Evolutionary conservation across 2,329 filamentous ascomycete genomes (phyloP), one percentile per base, ranked within the genome.

Genomic region (Pseudocercospora musae): DNA sequence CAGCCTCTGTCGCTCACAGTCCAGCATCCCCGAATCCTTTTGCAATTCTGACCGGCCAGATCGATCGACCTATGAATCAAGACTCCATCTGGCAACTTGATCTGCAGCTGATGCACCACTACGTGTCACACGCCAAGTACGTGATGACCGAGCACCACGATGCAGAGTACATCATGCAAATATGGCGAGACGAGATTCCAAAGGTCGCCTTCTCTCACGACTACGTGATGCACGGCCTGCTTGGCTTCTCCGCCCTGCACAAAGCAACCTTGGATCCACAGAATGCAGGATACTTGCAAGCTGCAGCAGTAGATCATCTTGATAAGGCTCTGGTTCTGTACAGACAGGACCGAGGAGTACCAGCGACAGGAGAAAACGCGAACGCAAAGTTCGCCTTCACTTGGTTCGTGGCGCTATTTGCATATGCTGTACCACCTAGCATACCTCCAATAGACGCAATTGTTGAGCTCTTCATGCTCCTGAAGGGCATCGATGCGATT

Each of bases 91-190:
- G 71, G 71, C 71, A 71, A 44, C 55, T 68, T 21, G 70, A 73
- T 57, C 62, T 74, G 5, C 65, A 71, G 58, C 64, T 74, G 10
- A 72, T 74, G 71, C 72, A 74, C 50, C 71, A 74, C 57, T 73
- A 68, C 54, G 65, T 66, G 56, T 60, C 59, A 11, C 58, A 70
- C 46, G 67, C 69, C 10, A 62, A 66, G 44, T 60, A 65, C 29
- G 61, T 73, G 31, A 58, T 73, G 25, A 69, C 66, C 5, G 70
- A 73, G 46, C 59, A 63, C 52, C 59, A 65, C 25, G 68, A 68
- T 20, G 20, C 60, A 9, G 65, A 66, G 9, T 59, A 60, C 15
- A 58, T 70, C 3, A 54, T 70, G 15, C 66, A 63, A 9, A 66
- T 73, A 52, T 74, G 71, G 71, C 68, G 70, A 44, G 58, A 67